A percentile compares a stretch with the other conserved stretches of the same genome.
phyloP scores from a whole-genome alignment of 371 early-diverging fungal species.

The Funneliformis caledonium region DNA sequence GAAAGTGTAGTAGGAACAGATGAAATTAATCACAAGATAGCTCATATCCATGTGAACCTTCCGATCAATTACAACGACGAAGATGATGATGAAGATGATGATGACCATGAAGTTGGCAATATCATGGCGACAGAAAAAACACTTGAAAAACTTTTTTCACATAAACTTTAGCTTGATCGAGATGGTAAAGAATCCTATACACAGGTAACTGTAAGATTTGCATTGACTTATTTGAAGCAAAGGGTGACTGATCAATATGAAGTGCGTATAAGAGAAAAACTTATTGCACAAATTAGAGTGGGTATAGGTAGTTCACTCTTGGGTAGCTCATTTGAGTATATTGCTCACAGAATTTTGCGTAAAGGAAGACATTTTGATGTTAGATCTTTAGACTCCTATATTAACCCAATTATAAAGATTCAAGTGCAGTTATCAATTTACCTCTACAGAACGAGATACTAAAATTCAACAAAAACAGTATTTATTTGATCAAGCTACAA shows the following conservation, averaged over 20 bases:
- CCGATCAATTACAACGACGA: neutral
- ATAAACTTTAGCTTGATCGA: neutral
- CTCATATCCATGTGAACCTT: constrained; percentile 8
- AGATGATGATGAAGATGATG: neutral
- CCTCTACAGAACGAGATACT: neutral
- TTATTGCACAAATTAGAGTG: neutral
- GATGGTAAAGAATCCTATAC: neutral
- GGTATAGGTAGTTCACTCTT: constrained; percentile 3
- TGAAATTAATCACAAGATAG: neutral
- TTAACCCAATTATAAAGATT: too few relatives aligned
- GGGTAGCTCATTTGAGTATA: neutral
- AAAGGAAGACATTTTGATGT: constrained; percentile 25
- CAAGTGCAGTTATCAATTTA: neutral
- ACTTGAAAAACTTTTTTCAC: too few relatives aligned
- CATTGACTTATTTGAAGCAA: neutral
- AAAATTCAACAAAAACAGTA: neutral
- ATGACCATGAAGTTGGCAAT: too few relatives aligned
- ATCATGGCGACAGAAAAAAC: too few relatives aligned
- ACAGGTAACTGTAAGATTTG: constrained; percentile 12
- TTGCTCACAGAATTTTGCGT: neutral
- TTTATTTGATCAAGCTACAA: neutral
- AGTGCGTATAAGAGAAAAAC: neutral
- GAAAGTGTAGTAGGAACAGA: neutral
- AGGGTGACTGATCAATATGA: neutral
- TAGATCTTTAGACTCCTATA: neutral